phyloP scores from a whole-genome alignment of 108 stramenopile genomes.

The Conticribra weissflogii region DNA sequence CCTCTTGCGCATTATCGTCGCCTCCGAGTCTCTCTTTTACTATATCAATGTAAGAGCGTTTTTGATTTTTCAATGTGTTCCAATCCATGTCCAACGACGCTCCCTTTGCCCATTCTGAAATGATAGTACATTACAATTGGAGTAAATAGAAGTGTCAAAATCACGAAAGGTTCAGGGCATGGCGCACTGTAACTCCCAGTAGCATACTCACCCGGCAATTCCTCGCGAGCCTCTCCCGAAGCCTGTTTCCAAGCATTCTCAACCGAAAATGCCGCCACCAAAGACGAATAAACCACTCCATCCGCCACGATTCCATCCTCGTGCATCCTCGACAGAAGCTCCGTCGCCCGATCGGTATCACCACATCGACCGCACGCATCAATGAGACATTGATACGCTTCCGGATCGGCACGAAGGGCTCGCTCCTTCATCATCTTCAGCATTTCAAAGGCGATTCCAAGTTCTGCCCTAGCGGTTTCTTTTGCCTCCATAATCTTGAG shows the following conservation, averaged over 20 bases:
- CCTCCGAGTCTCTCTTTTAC: constrained; percentile 53
- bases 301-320: constrained; percentile 89
- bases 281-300: constrained; percentile 81
- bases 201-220: constrained; percentile 61
- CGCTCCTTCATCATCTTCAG: constrained; percentile 87
- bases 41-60: constrained; percentile 71
- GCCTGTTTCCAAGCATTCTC: constrained; percentile 78
- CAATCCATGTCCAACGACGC: constrained; percentile 87
- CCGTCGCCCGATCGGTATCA: constrained; percentile 80
- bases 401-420: constrained; percentile 75
- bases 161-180: background rate
- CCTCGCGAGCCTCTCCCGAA: constrained; percentile 60
- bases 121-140: constrained; percentile 6
- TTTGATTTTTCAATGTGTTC: constrained; percentile 71
- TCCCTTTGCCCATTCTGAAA: constrained; percentile 82
- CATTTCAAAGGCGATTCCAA: constrained; percentile 83
- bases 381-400: constrained; percentile 81
- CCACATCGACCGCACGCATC: constrained; percentile 87
- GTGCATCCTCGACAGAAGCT: constrained; percentile 80
- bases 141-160: background rate
- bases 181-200: background rate
- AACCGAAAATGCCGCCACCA: constrained; percentile 84
- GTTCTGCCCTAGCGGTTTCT: constrained; percentile 73
- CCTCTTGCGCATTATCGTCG: constrained; percentile 55
- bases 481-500: constrained; percentile 83